Conservation (phyloP, 2,329 filamentous ascomycete species). For the Paramyrothecium roridum region DNA sequence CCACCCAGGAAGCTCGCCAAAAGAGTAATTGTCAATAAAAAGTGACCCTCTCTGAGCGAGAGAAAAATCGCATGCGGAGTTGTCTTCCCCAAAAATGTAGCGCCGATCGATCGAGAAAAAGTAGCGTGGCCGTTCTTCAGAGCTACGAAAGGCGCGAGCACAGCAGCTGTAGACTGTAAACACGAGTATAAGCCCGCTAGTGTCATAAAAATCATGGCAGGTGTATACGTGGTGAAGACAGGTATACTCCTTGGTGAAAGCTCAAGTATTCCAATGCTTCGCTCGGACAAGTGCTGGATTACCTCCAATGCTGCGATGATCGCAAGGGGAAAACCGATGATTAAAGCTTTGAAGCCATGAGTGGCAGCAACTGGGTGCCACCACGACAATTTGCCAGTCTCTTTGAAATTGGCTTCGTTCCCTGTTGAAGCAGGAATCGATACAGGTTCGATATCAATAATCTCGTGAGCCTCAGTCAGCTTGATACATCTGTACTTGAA, state of each 20-base stretch:
- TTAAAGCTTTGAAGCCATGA: constrained; percentile 17
- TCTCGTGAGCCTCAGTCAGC: constrained; percentile 2
- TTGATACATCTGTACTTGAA: constrained; percentile 9
- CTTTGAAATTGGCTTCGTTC: background rate
- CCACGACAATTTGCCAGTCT: constrained; percentile 8
- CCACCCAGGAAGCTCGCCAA: constrained; percentile 12
- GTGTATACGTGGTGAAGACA: constrained; percentile 25
- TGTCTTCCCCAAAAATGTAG: constrained; percentile 15
- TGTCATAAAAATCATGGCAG: constrained; percentile 11
- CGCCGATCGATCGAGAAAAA: constrained; percentile 11
- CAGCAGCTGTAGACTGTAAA: constrained; percentile 13
- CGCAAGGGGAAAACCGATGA: constrained; percentile 16
- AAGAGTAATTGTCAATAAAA: constrained; percentile 18
- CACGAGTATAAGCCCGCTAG: constrained; percentile 16
- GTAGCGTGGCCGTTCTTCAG: constrained; percentile 9
- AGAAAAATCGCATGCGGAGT: constrained; percentile 14
- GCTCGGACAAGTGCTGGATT: constrained; percentile 18
- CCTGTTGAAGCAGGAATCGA: constrained; percentile 3
- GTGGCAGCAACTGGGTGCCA: constrained; percentile 15
- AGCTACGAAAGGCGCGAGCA: constrained; percentile 16
- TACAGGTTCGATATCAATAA: constrained; percentile 9
- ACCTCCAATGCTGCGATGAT: constrained; percentile 15
- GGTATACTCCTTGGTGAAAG: constrained; percentile 9
- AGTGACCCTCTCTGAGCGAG: constrained; percentile 14
- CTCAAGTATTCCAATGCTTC: constrained; percentile 17